phyloP scores from a whole-genome alignment of 202 grass and related monocot genomes.

The Setaria viridis region DNA sequence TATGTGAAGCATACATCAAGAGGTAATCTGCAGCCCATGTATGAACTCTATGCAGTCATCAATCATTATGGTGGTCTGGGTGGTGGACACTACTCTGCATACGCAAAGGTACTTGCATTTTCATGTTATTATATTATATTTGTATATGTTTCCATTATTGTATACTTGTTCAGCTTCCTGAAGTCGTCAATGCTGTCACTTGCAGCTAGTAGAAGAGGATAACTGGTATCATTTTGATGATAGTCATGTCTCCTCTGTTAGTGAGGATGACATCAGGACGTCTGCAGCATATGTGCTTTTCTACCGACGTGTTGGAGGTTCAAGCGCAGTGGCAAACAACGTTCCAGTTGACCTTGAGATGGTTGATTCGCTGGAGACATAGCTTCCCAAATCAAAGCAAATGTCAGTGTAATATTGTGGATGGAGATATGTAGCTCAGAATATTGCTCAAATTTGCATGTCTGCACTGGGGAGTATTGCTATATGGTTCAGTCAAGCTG shows the following conservation, averaged over 20 bases:
- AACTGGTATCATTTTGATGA: constrained; percentile 99
- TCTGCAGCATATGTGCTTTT: constrained; percentile 92
- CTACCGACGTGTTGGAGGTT: constrained; percentile 62
- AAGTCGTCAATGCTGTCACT: constrained; percentile 25
- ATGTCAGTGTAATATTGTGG: constrained; percentile 25
- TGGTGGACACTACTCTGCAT: constrained; percentile 96
- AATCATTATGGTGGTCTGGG: constrained; percentile 98
- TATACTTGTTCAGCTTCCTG: constrained; percentile 15
- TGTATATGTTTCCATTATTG: not conserved
- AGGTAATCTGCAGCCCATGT: constrained; percentile 35
- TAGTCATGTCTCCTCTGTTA: constrained; percentile 85
- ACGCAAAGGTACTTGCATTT: constrained; percentile 71
- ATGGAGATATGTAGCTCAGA: constrained; percentile 3
- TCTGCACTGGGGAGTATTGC: not conserved
- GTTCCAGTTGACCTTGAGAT: constrained; percentile 47
- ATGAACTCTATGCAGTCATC: constrained; percentile 93
- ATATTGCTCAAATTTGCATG: constrained; percentile 15
- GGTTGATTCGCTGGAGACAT: constrained; percentile 53
- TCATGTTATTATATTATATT: not conserved
- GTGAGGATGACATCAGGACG: constrained; percentile 80
- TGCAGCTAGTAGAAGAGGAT: constrained; percentile 82
- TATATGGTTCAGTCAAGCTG: not conserved
- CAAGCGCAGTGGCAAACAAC: constrained; percentile 18
- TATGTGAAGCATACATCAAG: constrained; percentile 55
- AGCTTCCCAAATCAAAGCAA: constrained; percentile 1